Conservation (phyloP, 345 rosid species). For the Populus nigra region DNA sequence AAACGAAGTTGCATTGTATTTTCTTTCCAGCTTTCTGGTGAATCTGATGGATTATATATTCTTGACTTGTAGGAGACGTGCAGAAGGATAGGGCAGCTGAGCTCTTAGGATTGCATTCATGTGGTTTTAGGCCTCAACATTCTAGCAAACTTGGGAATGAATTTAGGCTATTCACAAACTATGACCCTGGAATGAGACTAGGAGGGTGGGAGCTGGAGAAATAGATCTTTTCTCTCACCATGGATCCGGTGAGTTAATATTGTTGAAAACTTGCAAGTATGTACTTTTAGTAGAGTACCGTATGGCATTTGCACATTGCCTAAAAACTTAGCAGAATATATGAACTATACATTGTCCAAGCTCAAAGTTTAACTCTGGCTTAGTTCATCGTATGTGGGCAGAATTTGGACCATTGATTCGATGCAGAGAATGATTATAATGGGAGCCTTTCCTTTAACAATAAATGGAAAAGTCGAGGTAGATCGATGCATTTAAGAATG, state of each 20-base stretch:
- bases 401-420: not conserved
- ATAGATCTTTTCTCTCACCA: slow-evolving; percentile 12
- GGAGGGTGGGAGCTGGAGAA: slow-evolving; percentile 77
- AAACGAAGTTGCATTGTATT: not conserved
- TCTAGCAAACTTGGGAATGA: slow-evolving; percentile 89
- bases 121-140: slow-evolving; percentile 78
- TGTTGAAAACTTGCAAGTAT: not conserved
- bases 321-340: not conserved
- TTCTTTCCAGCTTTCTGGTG: not conserved
- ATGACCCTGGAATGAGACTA: slow-evolving; percentile 70
- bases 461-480: not conserved
- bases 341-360: not conserved
- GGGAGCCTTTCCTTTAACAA: not conserved
- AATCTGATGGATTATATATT: slow-evolving; percentile 5
- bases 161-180: slow-evolving; percentile 74
- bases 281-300: not conserved
- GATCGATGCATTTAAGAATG: not conserved
- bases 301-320: not conserved
- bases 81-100: slow-evolving; percentile 79
- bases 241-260: not conserved
- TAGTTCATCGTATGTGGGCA: not conserved
- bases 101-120: slow-evolving; percentile 65
- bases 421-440: not conserved
- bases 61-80: slow-evolving; percentile 60
- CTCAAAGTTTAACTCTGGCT: not conserved